Conservation (phyloP, 257 asterid genomes). For the Fraxinus anomala region DNA sequence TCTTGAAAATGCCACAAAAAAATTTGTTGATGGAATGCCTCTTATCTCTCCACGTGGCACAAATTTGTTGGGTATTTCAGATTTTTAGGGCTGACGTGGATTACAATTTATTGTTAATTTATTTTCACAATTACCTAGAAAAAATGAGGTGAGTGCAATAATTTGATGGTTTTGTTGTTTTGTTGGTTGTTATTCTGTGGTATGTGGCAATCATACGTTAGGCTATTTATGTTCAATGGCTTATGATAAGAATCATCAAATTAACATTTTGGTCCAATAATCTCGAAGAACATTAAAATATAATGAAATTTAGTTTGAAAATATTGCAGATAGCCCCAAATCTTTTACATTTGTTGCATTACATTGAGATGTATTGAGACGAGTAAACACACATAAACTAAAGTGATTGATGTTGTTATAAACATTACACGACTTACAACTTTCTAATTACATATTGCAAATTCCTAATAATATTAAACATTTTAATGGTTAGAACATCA, state of each 20-base stretch:
- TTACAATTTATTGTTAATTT: constrained; percentile 47
- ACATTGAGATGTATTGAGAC: no score
- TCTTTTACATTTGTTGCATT: not conserved
- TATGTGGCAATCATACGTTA: constrained; percentile 57
- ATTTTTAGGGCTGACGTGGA: constrained; percentile 56
- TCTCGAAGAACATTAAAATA: not conserved
- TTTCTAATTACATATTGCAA: no score
- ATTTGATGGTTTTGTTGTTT: constrained; percentile 56
- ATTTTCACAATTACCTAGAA: constrained; percentile 59
- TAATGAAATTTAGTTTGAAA: not conserved
- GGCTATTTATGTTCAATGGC: constrained; percentile 45
- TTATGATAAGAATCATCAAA: constrained; percentile 35
- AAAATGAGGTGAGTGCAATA: constrained; percentile 42
- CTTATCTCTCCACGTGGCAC: constrained; percentile 57
- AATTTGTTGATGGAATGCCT: constrained; percentile 27
- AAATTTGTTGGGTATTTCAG: constrained; percentile 26
- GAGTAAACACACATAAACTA: not conserved
- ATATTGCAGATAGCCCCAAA: not conserved
- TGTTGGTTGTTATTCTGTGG: constrained; percentile 60
- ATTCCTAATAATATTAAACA: no score
- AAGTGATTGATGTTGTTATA: not conserved
- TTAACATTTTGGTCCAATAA: not conserved
- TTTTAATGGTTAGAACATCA: no score
- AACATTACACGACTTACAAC: no score
- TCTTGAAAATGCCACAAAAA: not conserved